Percentiles rank a stretch among this genome's conserved stretches.
Evolutionary conservation across 1,284 basidiomycete genomes (phyloP).

Genomic region (Ceratobasidium sp.): DNA sequence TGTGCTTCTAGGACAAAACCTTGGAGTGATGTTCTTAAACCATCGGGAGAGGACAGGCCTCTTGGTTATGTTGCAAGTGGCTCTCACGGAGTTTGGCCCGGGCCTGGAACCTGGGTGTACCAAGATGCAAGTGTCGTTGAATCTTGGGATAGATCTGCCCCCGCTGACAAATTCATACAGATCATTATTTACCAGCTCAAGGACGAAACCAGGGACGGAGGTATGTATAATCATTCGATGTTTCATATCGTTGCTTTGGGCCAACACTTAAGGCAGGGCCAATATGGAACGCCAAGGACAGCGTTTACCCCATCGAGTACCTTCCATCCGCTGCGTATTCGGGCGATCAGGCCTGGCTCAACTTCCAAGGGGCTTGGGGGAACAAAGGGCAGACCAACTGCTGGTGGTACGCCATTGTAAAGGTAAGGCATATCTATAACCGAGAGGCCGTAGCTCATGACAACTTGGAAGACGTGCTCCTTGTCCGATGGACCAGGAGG

Average conservation of each 20-base stretch:
- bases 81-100: slow-evolving; percentile 37
- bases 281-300: slow-evolving; percentile 32
- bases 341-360: slow-evolving; percentile 31
- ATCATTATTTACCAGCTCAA: slow-evolving; percentile 32
- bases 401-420: slow-evolving; percentile 37
- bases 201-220: slow-evolving; percentile 31
- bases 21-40: slow-evolving; percentile 38
- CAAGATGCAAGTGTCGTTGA: background rate
- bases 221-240: background rate
- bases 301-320: slow-evolving; percentile 34
- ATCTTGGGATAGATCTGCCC: background rate
- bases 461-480: slow-evolving; percentile 7
- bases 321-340: slow-evolving; percentile 6
- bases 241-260: no score
- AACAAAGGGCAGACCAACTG: slow-evolving; percentile 29
- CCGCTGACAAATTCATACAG: background rate
- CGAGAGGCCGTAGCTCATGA: background rate
- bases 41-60: slow-evolving; percentile 31
- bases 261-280: no score
- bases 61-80: slow-evolving; percentile 35
- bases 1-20: slow-evolving; percentile 2
- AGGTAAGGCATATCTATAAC: background rate
- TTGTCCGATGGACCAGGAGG: slow-evolving; percentile 34
- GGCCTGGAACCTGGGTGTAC: slow-evolving; percentile 1
- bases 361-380: slow-evolving; percentile 35